Percentiles rank a stretch among this genome's conserved stretches.
Conservation (phyloP, 192 early-diverging fungal species). For the Lunasporangiospora selenospora region DNA sequence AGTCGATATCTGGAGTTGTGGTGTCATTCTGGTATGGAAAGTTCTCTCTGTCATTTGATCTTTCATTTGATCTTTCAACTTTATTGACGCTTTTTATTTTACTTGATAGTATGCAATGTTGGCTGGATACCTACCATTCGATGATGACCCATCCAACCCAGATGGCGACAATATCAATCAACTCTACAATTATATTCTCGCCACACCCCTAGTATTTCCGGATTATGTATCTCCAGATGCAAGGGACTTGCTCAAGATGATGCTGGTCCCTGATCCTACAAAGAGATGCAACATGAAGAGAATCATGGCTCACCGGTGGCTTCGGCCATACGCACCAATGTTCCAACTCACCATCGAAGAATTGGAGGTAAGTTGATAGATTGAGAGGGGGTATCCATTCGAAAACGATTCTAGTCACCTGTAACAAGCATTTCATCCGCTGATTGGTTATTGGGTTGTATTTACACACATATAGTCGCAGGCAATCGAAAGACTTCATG, state of each 20-base stretch:
- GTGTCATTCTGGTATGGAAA: slow-evolving; percentile 82
- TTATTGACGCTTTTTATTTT: neutral
- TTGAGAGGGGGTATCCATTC: too few relatives aligned
- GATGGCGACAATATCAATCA: slow-evolving; percentile 90
- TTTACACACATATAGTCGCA: too few relatives aligned
- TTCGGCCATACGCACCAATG: slow-evolving; percentile 54
- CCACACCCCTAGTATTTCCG: slow-evolving; percentile 84
- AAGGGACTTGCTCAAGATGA: slow-evolving; percentile 81
- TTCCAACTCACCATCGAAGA: slow-evolving; percentile 54
- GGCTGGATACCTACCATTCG: slow-evolving; percentile 87
- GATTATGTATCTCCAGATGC: slow-evolving; percentile 81
- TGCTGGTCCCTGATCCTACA: slow-evolving; percentile 91
- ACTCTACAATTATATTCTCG: slow-evolving; percentile 86
- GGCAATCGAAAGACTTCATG: too few relatives aligned
- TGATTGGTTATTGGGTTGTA: too few relatives aligned
- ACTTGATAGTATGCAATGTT: slow-evolving; percentile 80
- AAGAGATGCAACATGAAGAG: slow-evolving; percentile 74
- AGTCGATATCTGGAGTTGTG: slow-evolving; percentile 99
- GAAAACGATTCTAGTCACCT: too few relatives aligned
- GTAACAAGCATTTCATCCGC: too few relatives aligned
- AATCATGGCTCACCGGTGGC: slow-evolving; percentile 79
- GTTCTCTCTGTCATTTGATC: neutral
- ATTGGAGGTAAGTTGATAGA: slow-evolving; percentile 42
- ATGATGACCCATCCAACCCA: slow-evolving; percentile 89
- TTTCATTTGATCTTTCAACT: neutral